Evolutionary conservation across 2,329 filamentous ascomycete species (phyloP).

Genomic region (Diaporthe capsici): DNA sequence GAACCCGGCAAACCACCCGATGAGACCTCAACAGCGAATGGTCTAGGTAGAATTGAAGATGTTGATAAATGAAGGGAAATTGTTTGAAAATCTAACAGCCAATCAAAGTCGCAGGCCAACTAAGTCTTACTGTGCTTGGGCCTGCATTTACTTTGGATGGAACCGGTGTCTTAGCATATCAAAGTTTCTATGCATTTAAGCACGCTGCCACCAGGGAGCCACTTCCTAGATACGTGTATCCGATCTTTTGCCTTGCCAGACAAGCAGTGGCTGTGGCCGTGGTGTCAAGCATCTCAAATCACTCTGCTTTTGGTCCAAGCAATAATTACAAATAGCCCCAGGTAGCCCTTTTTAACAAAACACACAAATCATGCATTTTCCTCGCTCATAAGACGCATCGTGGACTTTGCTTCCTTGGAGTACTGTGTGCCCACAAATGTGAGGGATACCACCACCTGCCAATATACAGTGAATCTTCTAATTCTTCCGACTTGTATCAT

Average conservation of each 20-base stretch:
- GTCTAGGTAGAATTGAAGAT: too few relatives aligned
- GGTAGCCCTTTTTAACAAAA: neutral
- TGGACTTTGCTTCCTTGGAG: too few relatives aligned
- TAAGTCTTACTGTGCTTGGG: neutral
- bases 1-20: neutral
- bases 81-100: neutral
- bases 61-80: neutral
- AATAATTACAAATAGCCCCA: too few relatives aligned
- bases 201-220: neutral
- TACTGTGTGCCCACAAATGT: too few relatives aligned
- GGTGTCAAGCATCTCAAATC: neutral
- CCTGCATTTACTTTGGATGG: neutral
- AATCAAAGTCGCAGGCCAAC: neutral
- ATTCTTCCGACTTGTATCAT: too few relatives aligned
- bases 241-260: too few relatives aligned
- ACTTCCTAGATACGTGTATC: neutral
- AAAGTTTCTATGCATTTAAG: neutral
- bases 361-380: neutral
- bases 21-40: neutral
- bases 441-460: too few relatives aligned
- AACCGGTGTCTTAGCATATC: slow-evolving; percentile 7
- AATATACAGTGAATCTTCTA: too few relatives aligned
- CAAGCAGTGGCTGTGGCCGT: neutral
- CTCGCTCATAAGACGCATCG: too few relatives aligned
- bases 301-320: neutral